Base-by-base conservation (phyloP, 257 asterid genomes). In the Ehretia macrophylla region DNA sequence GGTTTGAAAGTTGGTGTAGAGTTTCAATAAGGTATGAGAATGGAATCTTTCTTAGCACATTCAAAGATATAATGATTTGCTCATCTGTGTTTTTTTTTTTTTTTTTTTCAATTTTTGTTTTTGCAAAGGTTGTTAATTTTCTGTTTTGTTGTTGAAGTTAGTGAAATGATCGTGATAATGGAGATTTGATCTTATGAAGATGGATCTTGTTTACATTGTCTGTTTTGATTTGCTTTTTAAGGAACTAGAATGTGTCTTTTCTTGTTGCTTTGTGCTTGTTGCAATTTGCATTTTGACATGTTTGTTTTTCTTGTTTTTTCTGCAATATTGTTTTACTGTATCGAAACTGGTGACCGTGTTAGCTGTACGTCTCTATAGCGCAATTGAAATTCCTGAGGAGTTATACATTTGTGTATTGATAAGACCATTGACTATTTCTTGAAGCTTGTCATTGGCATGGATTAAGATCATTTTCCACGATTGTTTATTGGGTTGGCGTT, bases 1-100 rank as follows among this genome's bases (percentile, higher is more conserved):
- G 72, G 45, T 64, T 68, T 84, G 75, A 86, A 60, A 65, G 39
- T 67, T 69, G 59, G 66, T 59, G 58, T 48, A 75, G 67, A 55
- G 47, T 32, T 72, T 66, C 64, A 62, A 65, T 5, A 72, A 76
- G 94, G 94, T 85, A 74, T 68, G 72, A 52, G 39, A 73, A 32
- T 58, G 39, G 48, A 42, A 47, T 59, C 56, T 70, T 23, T 51
- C 51, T 18, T 32, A 10, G 35, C 19, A 17, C 54, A 45, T 38
- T 62, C 37, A 48, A 35, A 50, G 21, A 44, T 50, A 66, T 60
- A 10, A 11, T 63, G 32, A 42, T 42, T 42, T 42, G 12, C 12
- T 42, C 14, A 11, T 42, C 48, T 61, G 51, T 50, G 44, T 6
- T 38, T 5, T 17, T 37, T 37, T 48, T 44, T 61, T 55, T 50